Evolutionary conservation across 345 rosid species (phyloP), one percentile per base, ranked within the genome.

Genomic region (Eucalyptus cloeziana): DNA sequence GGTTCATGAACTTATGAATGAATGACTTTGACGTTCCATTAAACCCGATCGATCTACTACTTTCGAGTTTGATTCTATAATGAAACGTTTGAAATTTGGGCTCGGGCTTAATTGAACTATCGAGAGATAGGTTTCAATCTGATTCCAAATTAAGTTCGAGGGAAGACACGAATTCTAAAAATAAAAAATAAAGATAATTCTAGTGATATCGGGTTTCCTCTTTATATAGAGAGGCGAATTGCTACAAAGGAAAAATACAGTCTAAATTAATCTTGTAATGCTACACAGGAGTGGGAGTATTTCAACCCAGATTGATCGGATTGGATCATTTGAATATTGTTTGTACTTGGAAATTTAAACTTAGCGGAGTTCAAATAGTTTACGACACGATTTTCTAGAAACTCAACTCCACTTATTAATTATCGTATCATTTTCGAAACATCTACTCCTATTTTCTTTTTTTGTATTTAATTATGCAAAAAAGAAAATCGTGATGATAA

Each of bases 221-320:
- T 11, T 21, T 11, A 19, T 37, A 21, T 5, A 71, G 0, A 37
- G 4, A 21, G 83, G 21, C 1, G 27, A 6, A 21, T 76, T 6
- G 13, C 4, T 37, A 12, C 3, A 10, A 10, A 15, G 10, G 2
- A 37, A 19, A 37, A 13, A 76, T 19, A 6, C 0, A 10, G 1
- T 19, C 7, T 17, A 21, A 10, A 76, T 3, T 11, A 76, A 37
- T 37, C 14, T 37, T 12, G 13, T 5, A 9, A 1, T 52, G 81
- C 13, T 69, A 33, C 11, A 17, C 1, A 3, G 2, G 13, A 16
- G 6, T 9, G 27, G 5, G 8, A 37, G 7, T 17, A 33, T 37
- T 71, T 19, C 0, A 3, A 0, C 8, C 0, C 1, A 10, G 0
- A 5, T 33, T 5, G 13, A 19, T 19, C 2, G 0, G 11, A 67